Evolutionary conservation across 2,329 filamentous ascomycete genomes (phyloP), one percentile per base, ranked within the genome.

Genomic region (Colletotrichum sp.): DNA sequence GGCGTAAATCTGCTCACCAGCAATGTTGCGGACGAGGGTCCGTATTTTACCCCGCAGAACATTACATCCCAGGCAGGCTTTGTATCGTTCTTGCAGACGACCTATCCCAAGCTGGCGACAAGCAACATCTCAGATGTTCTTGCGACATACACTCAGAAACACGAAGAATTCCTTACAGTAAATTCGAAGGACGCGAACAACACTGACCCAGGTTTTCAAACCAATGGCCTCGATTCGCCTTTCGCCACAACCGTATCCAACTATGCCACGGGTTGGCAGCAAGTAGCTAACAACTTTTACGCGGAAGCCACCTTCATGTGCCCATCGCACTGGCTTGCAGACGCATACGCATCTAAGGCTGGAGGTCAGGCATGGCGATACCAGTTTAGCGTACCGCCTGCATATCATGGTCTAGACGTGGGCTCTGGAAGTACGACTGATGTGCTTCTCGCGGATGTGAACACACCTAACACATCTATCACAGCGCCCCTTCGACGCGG

Each of bases 261-360:
- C 27, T 74, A 74, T 43, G 71, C 71, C 22, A 48, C 60, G n/a
- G 71, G 71, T 16, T 74, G 71, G 71, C 71, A 74, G 34, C 71
- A 74, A 10, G 71, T 66, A 16, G 71, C 67, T 5, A 74, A 74
- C 56, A 66, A 74, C 12, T 65, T 74, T 34, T 74, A 74, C 16
- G 71, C 71, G 5, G 71, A 74, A 48, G 71, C 71, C 6, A 71
- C 71, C 6, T 60, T 74, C 22, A 16, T 60, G 7, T 74, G 71
- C 8, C 66, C 71, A 18, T 71, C 71, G 16, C 34, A 74, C n/a
- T 74, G 66, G 66, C 58, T 74, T 2, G 71, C 71, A 15, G 34
- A 74, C 28, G 66, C 71, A n/a, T 74, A 74, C 28, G 71, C 71
- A 12, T 13, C 67, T 8, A 74, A 74, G 32, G 6, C 30, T 3